Conservation (phyloP, 2,329 filamentous ascomycete genomes). For the Pezicula carpinea region DNA sequence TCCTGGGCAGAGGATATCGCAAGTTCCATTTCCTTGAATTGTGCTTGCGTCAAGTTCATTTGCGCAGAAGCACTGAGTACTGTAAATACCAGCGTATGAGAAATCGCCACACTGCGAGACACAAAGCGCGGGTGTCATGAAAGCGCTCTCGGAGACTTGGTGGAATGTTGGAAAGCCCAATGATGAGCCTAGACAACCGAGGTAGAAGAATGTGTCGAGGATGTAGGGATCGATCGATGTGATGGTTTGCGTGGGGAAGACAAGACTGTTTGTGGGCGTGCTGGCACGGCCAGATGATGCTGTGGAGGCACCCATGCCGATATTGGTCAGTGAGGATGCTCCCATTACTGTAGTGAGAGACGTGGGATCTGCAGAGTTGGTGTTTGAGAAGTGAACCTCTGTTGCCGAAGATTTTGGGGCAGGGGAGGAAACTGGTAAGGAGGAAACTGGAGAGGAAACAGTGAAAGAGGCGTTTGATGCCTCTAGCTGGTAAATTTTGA, state of each 20-base stretch:
- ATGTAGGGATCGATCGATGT: not conserved
- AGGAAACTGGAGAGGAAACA: not conserved
- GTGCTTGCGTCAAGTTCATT: not conserved
- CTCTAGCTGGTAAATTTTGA: not conserved
- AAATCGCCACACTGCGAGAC: not conserved
- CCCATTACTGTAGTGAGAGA: not conserved
- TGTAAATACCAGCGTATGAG: not conserved
- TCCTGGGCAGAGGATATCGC: not conserved
- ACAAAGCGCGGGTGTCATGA: not conserved
- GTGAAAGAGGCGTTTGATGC: not conserved
- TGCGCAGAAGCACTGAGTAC: conserved; percentile 1
- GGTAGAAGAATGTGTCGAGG: conserved; percentile 1
- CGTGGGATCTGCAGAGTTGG: not conserved
- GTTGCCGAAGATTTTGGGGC: not conserved
- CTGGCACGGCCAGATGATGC: not conserved
- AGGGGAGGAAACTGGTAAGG: not conserved
- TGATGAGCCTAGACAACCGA: not conserved
- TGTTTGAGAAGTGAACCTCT: not conserved
- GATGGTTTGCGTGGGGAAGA: not conserved
- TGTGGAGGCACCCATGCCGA: not conserved
- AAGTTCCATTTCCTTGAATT: not conserved
- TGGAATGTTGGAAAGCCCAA: not conserved
- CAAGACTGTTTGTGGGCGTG: not conserved
- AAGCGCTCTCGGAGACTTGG: not conserved
- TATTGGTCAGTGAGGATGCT: not conserved